Evolutionary conservation across 768 basidiomycete species (phyloP), one percentile per base, ranked within the genome.

Genomic region (Phaeolepiota aurea): DNA sequence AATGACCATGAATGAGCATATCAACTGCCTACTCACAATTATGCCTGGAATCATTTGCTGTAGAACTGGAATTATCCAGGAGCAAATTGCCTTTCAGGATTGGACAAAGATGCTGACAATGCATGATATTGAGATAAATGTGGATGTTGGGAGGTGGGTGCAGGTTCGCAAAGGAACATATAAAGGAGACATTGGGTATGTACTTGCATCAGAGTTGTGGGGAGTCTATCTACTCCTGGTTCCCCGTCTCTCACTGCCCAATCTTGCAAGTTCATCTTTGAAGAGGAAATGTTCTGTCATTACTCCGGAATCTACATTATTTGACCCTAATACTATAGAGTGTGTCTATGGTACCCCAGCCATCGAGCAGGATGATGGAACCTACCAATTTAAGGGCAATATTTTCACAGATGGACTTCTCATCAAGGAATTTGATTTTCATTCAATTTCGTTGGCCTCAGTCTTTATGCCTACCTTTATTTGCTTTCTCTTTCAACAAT

Each of bases 121-220:
- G 25, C 25, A n/a, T 28, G 25, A 28, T 28, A 28, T 28, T n/a
- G 25, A 7, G 25, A 28, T 28, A n/a, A n/a, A n/a, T n/a, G n/a
- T n/a, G n/a, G n/a, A n/a, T n/a, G n/a, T n/a, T 28, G 41, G 44
- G n/a, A 14, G 38, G 20, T 50, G 44, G 44, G 42, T 50, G n/a
- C 39, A 19, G 4, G 37, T 50, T 23, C 23, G 31, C 7, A 43
- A 33, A 23, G 49, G 49, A 5, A 16, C 37, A 4, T 48, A 51
- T 30, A 38, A 39, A 31, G 49, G 49, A n/a, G 47, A 48, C 23
- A 32, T 45, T 21, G 49, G 44, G 2, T 19, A 37, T n/a, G 44
- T 48, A 14, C 14, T 21, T 10, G 19, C 3, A 10, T 15, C n/a
- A 13, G 2, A 25, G 14, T 20, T 16, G 9, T 51, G 18, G 49